Conservation (phyloP, 176 grass and related monocot species). For the Metroxylon sagu region DNA sequence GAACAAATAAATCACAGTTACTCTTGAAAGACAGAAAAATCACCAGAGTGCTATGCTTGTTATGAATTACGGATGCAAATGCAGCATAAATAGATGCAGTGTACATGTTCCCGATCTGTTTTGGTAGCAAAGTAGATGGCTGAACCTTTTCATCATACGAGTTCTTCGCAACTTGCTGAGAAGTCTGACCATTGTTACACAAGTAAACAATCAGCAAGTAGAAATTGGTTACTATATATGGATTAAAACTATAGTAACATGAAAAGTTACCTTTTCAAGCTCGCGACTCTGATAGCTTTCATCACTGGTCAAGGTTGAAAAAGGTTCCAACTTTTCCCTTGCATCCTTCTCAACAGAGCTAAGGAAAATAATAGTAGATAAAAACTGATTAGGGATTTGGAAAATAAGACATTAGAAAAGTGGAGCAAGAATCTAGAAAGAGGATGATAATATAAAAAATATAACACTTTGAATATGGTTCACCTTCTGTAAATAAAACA, state of each 20-base stretch:
- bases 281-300: constrained; percentile 58
- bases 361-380: not conserved
- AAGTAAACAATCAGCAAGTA: constrained; percentile 5
- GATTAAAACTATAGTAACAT: constrained; percentile 3
- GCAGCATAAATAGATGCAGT: constrained; percentile 78
- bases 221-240: constrained; percentile 19
- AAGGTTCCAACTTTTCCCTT: constrained; percentile 64
- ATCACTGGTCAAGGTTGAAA: constrained; percentile 39
- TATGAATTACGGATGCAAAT: constrained; percentile 48
- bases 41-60: constrained; percentile 66
- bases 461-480: too few species aligned
- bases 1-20: constrained; percentile 4
- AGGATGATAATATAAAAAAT: too few species aligned
- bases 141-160: constrained; percentile 77
- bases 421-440: too few species aligned
- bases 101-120: constrained; percentile 81
- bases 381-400: too few species aligned
- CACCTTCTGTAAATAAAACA: too few species aligned
- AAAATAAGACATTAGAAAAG: too few species aligned
- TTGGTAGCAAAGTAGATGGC: constrained; percentile 58
- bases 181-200: constrained; percentile 39
- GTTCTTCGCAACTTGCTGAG: constrained; percentile 86
- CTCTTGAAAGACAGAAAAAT: constrained; percentile 6
- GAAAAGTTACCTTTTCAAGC: constrained; percentile 49
- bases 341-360: constrained; percentile 62